Base-by-base conservation (phyloP, 2,329 filamentous ascomycete genomes). In the Aspergillus sp. region DNA sequence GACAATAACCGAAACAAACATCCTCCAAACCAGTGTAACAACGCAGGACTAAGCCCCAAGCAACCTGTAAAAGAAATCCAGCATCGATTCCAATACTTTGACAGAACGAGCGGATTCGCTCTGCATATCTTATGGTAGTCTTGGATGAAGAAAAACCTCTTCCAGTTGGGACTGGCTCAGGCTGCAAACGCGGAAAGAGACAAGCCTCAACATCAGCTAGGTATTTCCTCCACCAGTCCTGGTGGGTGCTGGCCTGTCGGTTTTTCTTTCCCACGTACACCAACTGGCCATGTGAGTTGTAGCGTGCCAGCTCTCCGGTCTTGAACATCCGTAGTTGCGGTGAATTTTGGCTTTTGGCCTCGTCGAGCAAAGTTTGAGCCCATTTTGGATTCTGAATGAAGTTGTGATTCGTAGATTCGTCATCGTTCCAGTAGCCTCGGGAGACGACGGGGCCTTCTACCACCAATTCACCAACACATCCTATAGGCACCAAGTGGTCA, bases 391-490 rank as follows among this genome's bases (percentile, higher is more conserved):
- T 69, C 2, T 76, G 61, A 25, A 87, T 77, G 53, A 86, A 87
- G 1, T 73, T 76, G 5, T 71, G 67, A 1, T 69, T 72, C 0
- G 80, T 82, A 61, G 79, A 79, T n/a, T 72, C 74, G 0, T 75
- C 69, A 50, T 83, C 75, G 32, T 76, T 75, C n/a, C 85, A 68
- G 54, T 86, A 86, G 5, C 81, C 81, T 13, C 77, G 69, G 3
- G 81, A 81, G 0, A 86, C 77, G 23, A 81, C 74, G 0, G 81
- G 80, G 0, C 65, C 65, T 46, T 67, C 63, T 5, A 68, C 45
- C 1, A 60, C 20, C 5, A 65, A 16, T 44, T 65, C 63, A 40
- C 63, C 63, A 36, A 58, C 50, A 25, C 58, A 58, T 29, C 73
- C 73, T 11, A 77, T 62, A 0, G 75, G 69, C 11, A 69, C 62